These are phyloP conservation scores for Boletus sp. DNA, from an alignment of 768 basidiomycete species.

Conservation along the genomic window DNA sequence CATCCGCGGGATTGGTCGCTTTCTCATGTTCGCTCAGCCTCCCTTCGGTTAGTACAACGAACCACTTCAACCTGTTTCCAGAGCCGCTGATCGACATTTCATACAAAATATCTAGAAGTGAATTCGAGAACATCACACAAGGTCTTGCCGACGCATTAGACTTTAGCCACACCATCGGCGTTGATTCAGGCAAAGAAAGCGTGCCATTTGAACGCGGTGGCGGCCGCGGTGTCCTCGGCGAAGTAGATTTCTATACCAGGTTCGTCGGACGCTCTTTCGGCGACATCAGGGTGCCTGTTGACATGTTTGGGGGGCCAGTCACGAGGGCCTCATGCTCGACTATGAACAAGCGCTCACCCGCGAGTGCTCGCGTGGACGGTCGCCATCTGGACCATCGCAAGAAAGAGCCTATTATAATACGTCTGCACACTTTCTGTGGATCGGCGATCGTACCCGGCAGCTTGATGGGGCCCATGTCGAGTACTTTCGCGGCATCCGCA, in stretches of 20 bases:
- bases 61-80: neutral
- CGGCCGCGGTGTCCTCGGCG: conserved; percentile 66
- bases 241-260: conserved; percentile 95
- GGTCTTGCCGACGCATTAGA: conserved; percentile 89
- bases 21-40: conserved; percentile 81
- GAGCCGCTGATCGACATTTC: conserved; percentile 10
- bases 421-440: conserved; percentile 94
- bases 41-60: conserved; percentile 52
- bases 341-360: conserved; percentile 93
- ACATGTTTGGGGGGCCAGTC: conserved; percentile 42
- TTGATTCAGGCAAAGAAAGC: conserved; percentile 45
- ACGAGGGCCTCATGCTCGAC: conserved; percentile 89
- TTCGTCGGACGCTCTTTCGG: conserved; percentile 23
- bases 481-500: conserved; percentile 88
- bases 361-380: conserved; percentile 43
- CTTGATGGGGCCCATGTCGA: conserved; percentile 92
- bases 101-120: conserved; percentile 42
- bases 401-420: conserved; percentile 73
- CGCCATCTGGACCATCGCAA: conserved; percentile 11
- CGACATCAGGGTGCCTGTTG: neutral
- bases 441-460: conserved; percentile 93
- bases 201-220: conserved; percentile 69
- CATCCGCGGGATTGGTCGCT: conserved; percentile 92
- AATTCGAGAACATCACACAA: conserved; percentile 84
- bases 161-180: conserved; percentile 87